Evolutionary conservation across 2,329 filamentous ascomycete genomes (phyloP).

Genomic region (Alternaria panax): DNA sequence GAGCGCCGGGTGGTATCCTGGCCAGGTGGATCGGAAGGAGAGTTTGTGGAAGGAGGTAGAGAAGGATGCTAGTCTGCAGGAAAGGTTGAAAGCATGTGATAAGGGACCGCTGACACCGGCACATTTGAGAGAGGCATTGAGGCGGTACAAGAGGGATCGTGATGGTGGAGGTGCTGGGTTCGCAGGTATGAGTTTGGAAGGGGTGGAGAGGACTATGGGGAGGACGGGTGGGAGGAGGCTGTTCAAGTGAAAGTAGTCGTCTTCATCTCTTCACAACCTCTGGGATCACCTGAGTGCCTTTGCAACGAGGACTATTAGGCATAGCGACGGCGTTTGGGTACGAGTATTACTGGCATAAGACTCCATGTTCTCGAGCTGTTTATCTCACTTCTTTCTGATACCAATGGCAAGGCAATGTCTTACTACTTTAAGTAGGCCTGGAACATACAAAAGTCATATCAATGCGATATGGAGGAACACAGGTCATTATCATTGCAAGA

Average conservation of each 20-base stretch:
- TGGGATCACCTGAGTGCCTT: not conserved
- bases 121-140: slow-evolving; percentile 75
- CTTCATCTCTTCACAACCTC: not conserved
- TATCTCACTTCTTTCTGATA: not conserved
- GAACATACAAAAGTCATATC: not conserved
- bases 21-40: slow-evolving; percentile 32
- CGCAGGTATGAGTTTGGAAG: slow-evolving; percentile 58
- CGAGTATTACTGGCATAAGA: not conserved
- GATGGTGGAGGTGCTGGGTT: slow-evolving; percentile 68
- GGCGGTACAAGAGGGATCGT: slow-evolving; percentile 69
- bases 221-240: slow-evolving; percentile 56
- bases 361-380: not conserved
- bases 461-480: not conserved
- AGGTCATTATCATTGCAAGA: too few species aligned
- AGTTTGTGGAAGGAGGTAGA: slow-evolving; percentile 40
- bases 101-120: slow-evolving; percentile 72
- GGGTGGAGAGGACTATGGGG: slow-evolving; percentile 54
- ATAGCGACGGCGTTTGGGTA: slow-evolving; percentile 24
- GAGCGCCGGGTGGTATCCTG: slow-evolving; percentile 32
- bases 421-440: too few species aligned
- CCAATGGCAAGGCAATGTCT: too few species aligned
- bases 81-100: slow-evolving; percentile 45
- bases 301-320: not conserved
- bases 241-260: slow-evolving; percentile 47
- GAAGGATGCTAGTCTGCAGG: slow-evolving; percentile 32